Evolutionary conservation across 805 yeast species (phyloP).

Genomic region (Ogataea parapolymorpha): DNA sequence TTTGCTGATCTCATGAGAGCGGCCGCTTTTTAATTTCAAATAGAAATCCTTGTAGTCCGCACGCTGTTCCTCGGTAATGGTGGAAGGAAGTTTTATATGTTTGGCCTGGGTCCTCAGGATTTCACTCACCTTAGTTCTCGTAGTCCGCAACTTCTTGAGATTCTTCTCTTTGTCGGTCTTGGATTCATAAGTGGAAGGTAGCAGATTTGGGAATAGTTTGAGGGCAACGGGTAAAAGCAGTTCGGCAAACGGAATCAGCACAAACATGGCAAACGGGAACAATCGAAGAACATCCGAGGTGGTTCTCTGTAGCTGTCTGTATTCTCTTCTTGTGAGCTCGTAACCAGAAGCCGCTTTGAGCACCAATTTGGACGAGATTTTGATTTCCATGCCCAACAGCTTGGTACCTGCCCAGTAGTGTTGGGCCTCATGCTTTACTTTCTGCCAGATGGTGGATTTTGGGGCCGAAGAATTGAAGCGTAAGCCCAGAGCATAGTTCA

Average conservation of each 20-base stretch:
- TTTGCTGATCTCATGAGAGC: constrained; percentile 34
- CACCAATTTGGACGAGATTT: constrained; percentile 75
- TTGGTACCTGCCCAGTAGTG: constrained; percentile 97
- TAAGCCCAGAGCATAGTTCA: neutral
- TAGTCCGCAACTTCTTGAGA: constrained; percentile 48
- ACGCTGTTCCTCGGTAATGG: constrained; percentile 67
- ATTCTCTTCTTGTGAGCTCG: constrained; percentile 87
- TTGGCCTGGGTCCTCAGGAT: constrained; percentile 66
- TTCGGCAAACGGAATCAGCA: constrained; percentile 94
- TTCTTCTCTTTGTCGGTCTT: constrained; percentile 56
- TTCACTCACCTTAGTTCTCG: constrained; percentile 59
- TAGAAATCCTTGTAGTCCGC: constrained; percentile 75
- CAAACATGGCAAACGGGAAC: constrained; percentile 88
- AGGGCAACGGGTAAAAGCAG: constrained; percentile 83
- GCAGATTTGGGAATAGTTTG: constrained; percentile 82
- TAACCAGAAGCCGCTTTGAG: constrained; percentile 84
- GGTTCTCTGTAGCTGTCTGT: constrained; percentile 84
- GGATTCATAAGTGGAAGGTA: constrained; percentile 89
- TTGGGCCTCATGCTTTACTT: constrained; percentile 80
- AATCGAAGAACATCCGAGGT: constrained; percentile 77
- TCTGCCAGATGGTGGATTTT: constrained; percentile 70
- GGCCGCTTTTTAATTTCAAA: constrained; percentile 42
- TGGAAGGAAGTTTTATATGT: constrained; percentile 65
- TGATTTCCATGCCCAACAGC: constrained; percentile 83
- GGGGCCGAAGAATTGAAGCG: constrained; percentile 18